Evolutionary conservation across 2,329 filamentous ascomycete genomes (phyloP).

Genomic region (Fusarium equiseti): DNA sequence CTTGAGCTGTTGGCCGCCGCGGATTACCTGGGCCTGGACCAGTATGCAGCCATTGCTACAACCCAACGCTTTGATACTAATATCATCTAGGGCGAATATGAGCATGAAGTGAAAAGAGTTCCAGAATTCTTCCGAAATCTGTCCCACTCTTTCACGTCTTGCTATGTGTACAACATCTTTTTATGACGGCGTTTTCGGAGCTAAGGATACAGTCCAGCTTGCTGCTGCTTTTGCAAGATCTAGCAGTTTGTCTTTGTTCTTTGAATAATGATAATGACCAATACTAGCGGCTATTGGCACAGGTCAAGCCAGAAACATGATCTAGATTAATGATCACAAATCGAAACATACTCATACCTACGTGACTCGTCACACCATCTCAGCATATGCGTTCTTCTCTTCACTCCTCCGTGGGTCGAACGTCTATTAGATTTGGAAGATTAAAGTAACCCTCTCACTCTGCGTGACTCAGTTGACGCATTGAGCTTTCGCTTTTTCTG

Average conservation of each 20-base stretch:
- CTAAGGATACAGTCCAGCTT: conserved; percentile 22
- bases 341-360: not conserved
- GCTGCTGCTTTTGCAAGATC: conserved; percentile 11
- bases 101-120: conserved; percentile 51
- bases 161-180: conserved; percentile 2
- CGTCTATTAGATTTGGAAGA: conserved; percentile 68
- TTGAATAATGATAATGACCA: conserved; percentile 32
- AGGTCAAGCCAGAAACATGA: not conserved
- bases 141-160: not conserved
- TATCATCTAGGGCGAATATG: conserved; percentile 53
- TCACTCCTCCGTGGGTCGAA: conserved; percentile 64
- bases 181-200: conserved; percentile 35
- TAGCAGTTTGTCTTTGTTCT: conserved; percentile 18
- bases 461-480: conserved; percentile 59
- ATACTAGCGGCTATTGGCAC: conserved; percentile 5
- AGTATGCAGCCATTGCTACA: conserved; percentile 52
- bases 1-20: conserved; percentile 82
- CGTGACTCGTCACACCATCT: conserved; percentile 57
- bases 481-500: conserved; percentile 63
- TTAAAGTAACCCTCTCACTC: conserved; percentile 64
- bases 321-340: not conserved
- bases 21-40: conserved; percentile 79
- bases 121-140: not conserved
- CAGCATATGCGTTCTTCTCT: conserved; percentile 66
- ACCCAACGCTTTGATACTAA: conserved; percentile 47